phyloP scores from a whole-genome alignment of 257 asterid genomes.

The Gardenia jasminoides region DNA sequence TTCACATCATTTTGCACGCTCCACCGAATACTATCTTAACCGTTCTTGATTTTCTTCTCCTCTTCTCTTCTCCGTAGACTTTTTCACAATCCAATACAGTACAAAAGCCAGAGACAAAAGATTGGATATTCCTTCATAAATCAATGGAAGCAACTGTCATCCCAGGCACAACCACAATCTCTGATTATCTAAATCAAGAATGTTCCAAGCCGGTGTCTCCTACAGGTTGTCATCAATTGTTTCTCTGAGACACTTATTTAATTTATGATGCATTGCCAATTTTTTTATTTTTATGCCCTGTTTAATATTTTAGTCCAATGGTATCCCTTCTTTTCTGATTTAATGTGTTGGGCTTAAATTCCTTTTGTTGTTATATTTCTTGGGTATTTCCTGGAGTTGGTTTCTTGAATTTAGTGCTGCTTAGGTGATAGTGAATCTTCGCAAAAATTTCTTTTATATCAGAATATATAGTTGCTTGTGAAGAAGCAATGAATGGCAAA shows the following conservation, averaged over 20 bases:
- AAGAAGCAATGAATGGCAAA: not conserved
- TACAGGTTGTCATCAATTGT: slow-evolving; percentile 43
- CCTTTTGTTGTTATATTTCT: not conserved
- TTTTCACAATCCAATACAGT: not conserved
- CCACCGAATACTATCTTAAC: not conserved
- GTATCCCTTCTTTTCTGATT: not conserved
- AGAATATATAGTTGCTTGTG: too few species aligned
- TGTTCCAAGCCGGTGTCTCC: slow-evolving; percentile 66
- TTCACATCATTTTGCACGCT: not conserved
- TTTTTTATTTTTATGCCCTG: not conserved
- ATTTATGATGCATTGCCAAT: not conserved
- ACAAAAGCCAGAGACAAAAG: not conserved
- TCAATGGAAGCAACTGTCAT: slow-evolving; percentile 8
- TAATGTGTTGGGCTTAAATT: not conserved
- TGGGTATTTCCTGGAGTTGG: not conserved
- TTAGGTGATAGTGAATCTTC: not conserved
- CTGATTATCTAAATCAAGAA: slow-evolving; percentile 28
- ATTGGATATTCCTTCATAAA: not conserved
- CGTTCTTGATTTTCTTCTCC: not conserved
- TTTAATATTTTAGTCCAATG: not conserved
- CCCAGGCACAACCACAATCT: not conserved
- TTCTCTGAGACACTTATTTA: not conserved
- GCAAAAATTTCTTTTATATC: not conserved
- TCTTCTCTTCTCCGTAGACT: not conserved
- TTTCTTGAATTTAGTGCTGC: not conserved